phyloP scores from a whole-genome alignment of 1,284 basidiomycete species.

The Ganoderma lucidum region DNA sequence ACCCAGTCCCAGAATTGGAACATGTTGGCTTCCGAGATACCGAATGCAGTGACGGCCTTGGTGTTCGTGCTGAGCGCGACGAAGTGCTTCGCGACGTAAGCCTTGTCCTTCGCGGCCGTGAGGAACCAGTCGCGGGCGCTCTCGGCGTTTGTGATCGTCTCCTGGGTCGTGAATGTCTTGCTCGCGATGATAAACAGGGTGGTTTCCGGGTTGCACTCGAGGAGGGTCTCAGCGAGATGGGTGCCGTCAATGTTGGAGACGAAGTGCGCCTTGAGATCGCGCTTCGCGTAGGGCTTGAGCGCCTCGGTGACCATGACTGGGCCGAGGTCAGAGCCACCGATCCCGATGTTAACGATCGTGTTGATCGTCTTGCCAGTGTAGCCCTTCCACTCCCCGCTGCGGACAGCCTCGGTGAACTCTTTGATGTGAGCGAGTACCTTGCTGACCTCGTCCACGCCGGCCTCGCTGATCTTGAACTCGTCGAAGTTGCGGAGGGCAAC shows the following conservation, averaged over 20 bases:
- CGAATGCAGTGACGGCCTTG: constrained; percentile 93
- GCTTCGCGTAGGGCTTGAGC: constrained; percentile 92
- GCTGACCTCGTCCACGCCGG: constrained; percentile 85
- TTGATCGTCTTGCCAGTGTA: constrained; percentile 97
- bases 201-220: constrained; percentile 87
- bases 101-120: constrained; percentile 81
- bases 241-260: constrained; percentile 99
- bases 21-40: constrained; percentile 94
- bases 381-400: constrained; percentile 92
- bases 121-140: constrained; percentile 97
- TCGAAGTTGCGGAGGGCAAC: constrained; percentile 91
- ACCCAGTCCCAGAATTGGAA: constrained; percentile 99
- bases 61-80: constrained; percentile 98
- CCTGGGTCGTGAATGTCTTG: constrained; percentile 99
- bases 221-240: constrained; percentile 92
- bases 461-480: constrained; percentile 80
- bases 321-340: constrained; percentile 97
- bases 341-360: constrained; percentile 98
- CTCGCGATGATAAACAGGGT: constrained; percentile 98
- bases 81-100: constrained; percentile 98
- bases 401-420: constrained; percentile 86
- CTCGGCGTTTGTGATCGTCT: constrained; percentile 98
- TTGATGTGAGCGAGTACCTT: constrained; percentile 93
- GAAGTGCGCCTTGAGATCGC: constrained; percentile 89
- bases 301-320: constrained; percentile 99